These are phyloP conservation scores for Hirsutella rhossiliensis DNA, from an alignment of 2,329 filamentous ascomycete genomes.

Conservation along the genomic window DNA sequence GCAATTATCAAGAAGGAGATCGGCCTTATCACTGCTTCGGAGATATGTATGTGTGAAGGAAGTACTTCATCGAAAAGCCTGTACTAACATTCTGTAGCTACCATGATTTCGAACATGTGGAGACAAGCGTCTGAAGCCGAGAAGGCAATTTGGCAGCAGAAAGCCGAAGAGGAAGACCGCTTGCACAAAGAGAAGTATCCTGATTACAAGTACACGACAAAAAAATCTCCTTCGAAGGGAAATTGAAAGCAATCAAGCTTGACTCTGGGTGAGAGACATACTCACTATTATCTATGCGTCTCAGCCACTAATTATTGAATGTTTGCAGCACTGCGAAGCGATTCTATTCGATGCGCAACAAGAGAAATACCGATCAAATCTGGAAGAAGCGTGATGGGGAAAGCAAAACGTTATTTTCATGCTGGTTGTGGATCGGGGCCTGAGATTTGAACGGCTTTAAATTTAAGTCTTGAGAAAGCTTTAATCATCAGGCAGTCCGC, in stretches of 20 bases:
- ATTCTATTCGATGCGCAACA: too few relatives aligned
- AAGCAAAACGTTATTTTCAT: too few relatives aligned
- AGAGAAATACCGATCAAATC: too few relatives aligned
- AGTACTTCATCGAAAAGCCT: neutral
- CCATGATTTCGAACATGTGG: conserved; percentile 15
- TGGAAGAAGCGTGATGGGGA: too few relatives aligned
- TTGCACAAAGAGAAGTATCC: conserved; percentile 15
- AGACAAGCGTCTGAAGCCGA: conserved; percentile 12
- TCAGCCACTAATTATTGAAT: too few relatives aligned
- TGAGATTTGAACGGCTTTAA: too few relatives aligned
- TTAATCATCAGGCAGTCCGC: too few relatives aligned
- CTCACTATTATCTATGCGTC: too few relatives aligned
- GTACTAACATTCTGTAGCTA: conserved; percentile 9
- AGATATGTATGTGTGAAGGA: conserved; percentile 17
- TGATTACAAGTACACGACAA: conserved; percentile 13
- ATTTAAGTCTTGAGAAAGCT: too few relatives aligned
- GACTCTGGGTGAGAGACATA: too few relatives aligned
- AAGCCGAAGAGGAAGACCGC: conserved; percentile 12
- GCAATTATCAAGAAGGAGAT: conserved; percentile 10
- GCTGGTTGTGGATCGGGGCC: too few relatives aligned
- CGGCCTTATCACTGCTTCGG: conserved; percentile 13
- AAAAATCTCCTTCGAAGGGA: conserved; percentile 3
- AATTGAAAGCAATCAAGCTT: neutral
- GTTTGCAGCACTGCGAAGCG: too few relatives aligned
- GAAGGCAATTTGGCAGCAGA: conserved; percentile 9